A percentile compares a stretch with the other conserved stretches of the same genome.
Conservation (phyloP, 2,329 filamentous ascomycete species). For the Xylaria arbuscula region DNA sequence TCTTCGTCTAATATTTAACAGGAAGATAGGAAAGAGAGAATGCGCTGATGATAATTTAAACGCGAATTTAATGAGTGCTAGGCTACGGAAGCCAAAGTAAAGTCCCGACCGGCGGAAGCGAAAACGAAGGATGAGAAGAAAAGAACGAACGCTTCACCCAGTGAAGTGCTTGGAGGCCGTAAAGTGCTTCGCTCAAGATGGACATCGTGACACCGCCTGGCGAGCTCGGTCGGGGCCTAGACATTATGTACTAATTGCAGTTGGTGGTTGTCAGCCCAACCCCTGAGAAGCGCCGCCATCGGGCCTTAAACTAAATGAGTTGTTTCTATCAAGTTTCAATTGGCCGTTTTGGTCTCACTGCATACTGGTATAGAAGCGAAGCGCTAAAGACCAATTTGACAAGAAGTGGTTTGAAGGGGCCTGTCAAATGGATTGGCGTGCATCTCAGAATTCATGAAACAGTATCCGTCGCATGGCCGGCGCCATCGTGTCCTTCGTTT, state of each 20-base stretch:
- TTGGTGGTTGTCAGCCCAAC: not conserved
- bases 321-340: constrained; percentile 44
- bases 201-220: constrained; percentile 23
- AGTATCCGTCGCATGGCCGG: constrained; percentile 36
- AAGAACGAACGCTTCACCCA: constrained; percentile 19
- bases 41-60: not conserved
- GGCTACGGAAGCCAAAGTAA: not conserved
- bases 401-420: constrained; percentile 9
- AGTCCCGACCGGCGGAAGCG: constrained; percentile 34
- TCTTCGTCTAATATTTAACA: constrained; percentile 1
- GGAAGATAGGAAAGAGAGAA: constrained; percentile 13
- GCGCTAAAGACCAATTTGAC: constrained; percentile 15
- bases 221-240: constrained; percentile 14
- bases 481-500: constrained; percentile 18
- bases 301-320: constrained; percentile 41
- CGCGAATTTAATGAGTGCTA: constrained; percentile 12
- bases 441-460: constrained; percentile 40
- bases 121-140: constrained; percentile 21
- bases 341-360: constrained; percentile 26
- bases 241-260: constrained; percentile 23
- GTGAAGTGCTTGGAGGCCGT: constrained; percentile 15
- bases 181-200: not conserved
- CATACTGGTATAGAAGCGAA: constrained; percentile 4
- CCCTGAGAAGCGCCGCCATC: constrained; percentile 32
- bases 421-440: constrained; percentile 21